Percentiles rank a stretch among this genome's conserved stretches.
These are phyloP conservation scores for Candida cerambycidarum DNA, from an alignment of 805 yeast species.

Conservation along the genomic window DNA sequence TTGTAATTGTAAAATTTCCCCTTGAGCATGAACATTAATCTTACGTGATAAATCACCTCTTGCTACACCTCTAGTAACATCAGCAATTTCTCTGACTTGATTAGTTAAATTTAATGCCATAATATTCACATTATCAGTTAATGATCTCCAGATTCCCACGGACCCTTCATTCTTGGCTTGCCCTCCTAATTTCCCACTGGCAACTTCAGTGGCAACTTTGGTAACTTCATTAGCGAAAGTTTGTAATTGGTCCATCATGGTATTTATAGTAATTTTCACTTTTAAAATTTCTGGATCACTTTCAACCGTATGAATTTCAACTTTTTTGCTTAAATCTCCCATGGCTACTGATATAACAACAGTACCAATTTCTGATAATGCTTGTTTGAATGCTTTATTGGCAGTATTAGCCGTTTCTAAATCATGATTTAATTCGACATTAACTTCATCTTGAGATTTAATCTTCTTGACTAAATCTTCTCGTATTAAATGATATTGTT, in stretches of 20 bases:
- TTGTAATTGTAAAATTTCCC: conserved; percentile 81
- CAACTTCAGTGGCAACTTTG: conserved; percentile 85
- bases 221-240: conserved; percentile 80
- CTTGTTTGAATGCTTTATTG: conserved; percentile 69
- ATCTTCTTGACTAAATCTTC: conserved; percentile 28
- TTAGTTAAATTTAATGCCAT: conserved; percentile 83
- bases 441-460: conserved; percentile 28
- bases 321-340: conserved; percentile 84
- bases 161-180: conserved; percentile 84
- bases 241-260: conserved; percentile 87
- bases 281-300: conserved; percentile 76
- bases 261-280: conserved; percentile 78
- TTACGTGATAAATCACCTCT: conserved; percentile 80
- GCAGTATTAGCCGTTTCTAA: conserved; percentile 46
- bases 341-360: conserved; percentile 86
- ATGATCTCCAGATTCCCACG: conserved; percentile 83
- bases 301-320: conserved; percentile 68
- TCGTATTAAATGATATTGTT: conserved; percentile 30
- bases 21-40: conserved; percentile 88
- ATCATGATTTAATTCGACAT: conserved; percentile 27
- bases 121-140: conserved; percentile 80
- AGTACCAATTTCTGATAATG: conserved; percentile 76
- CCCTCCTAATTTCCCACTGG: conserved; percentile 88
- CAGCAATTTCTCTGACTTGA: conserved; percentile 77
- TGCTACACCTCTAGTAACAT: conserved; percentile 86